Conservation (phyloP, 2,329 filamentous ascomycete species). For the Diaporthe australafricana region DNA sequence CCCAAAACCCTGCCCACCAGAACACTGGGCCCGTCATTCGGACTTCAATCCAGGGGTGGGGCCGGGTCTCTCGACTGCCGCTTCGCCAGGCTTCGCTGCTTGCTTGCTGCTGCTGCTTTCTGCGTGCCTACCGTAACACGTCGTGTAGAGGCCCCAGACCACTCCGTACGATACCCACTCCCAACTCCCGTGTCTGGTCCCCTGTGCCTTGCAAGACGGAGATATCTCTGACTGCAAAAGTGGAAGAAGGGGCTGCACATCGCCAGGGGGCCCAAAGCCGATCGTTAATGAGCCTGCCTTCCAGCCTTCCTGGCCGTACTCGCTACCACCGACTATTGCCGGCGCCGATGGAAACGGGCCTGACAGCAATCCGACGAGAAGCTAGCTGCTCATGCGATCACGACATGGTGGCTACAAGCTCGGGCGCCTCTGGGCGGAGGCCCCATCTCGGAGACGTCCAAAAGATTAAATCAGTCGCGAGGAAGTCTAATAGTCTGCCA, state of each 20-base stretch:
- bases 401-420: constrained; percentile 16
- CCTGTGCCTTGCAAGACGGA: constrained; percentile 26
- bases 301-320: constrained; percentile 18
- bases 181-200: constrained; percentile 19
- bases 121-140: not conserved
- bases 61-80: constrained; percentile 16
- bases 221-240: constrained; percentile 28
- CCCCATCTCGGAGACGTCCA: not conserved
- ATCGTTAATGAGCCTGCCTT: constrained; percentile 16
- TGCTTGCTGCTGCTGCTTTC: constrained; percentile 3
- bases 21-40: constrained; percentile 36
- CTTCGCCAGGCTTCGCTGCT: constrained; percentile 7
- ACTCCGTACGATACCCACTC: constrained; percentile 11
- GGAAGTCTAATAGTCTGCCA: constrained; percentile 22
- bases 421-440: constrained; percentile 20
- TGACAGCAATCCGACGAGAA: constrained; percentile 13
- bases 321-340: constrained; percentile 15
- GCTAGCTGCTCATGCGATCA: constrained; percentile 23
- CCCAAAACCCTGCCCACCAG: constrained; percentile 30
- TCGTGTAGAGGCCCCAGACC: not conserved
- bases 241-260: constrained; percentile 28
- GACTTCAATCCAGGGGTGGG: constrained; percentile 37
- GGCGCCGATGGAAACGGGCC: constrained; percentile 22
- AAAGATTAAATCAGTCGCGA: not conserved
- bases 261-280: constrained; percentile 28